phyloP scores from a whole-genome alignment of 2,329 filamentous ascomycete species.

The Verticillium tricorpus region DNA sequence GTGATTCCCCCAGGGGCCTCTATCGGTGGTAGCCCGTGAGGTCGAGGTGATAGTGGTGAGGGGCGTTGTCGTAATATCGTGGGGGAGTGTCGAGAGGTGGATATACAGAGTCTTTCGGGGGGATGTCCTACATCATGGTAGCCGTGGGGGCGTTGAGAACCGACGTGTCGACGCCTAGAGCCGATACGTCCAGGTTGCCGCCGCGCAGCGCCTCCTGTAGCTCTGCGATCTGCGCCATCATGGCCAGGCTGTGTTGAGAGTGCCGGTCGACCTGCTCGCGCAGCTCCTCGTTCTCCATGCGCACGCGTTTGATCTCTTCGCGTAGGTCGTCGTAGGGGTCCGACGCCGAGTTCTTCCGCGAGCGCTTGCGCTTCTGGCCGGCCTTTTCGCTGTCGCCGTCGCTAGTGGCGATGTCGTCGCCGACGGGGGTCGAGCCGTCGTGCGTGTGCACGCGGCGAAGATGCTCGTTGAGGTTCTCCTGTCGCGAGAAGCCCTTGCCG shows the following conservation, averaged over 20 bases:
- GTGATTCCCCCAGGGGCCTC: neutral
- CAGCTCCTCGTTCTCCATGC: constrained; percentile 60
- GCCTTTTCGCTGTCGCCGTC: constrained; percentile 36
- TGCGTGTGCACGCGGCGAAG: constrained; percentile 80
- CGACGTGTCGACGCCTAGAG: constrained; percentile 23
- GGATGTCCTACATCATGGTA: constrained; percentile 31
- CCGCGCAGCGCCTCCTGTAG: constrained; percentile 37
- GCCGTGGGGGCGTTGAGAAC: constrained; percentile 30
- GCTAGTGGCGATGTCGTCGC: constrained; percentile 33
- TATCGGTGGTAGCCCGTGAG: neutral
- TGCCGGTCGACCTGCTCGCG: constrained; percentile 45
- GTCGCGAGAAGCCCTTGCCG: constrained; percentile 85
- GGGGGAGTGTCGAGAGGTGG: neutral
- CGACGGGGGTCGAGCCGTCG: constrained; percentile 30
- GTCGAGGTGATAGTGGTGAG: neutral
- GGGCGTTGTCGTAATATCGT: constrained; percentile 1
- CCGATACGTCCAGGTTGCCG: constrained; percentile 15
- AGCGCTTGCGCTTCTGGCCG: constrained; percentile 27
- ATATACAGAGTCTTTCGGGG: constrained; percentile 1
- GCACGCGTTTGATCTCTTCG: constrained; percentile 62
- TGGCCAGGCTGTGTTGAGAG: constrained; percentile 37
- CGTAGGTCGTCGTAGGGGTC: constrained; percentile 48
- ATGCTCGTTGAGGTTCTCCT: constrained; percentile 93
- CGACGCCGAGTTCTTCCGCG: constrained; percentile 40
- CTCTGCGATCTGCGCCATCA: constrained; percentile 45